A percentile compares a stretch with the other conserved stretches of the same genome.
Evolutionary conservation across 2,329 filamentous ascomycete species (phyloP).

Genomic region (Colletotrichum caudatum): DNA sequence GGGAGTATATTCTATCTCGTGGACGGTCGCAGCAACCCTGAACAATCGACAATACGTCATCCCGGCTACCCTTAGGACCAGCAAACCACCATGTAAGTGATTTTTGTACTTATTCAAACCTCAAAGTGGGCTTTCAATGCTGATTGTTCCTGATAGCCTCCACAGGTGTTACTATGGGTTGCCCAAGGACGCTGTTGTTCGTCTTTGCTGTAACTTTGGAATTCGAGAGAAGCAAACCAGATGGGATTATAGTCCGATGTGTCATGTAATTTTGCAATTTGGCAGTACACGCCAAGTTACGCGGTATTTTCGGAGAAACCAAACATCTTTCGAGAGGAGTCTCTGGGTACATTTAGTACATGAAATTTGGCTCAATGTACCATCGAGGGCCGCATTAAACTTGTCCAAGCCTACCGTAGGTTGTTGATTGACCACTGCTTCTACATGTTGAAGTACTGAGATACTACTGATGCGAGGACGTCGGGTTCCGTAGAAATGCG

Average conservation of each 20-base stretch:
- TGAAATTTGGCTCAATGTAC: background rate
- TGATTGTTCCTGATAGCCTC: slow-evolving; percentile 53
- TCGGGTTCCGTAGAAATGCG: background rate
- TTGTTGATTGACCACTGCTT: background rate
- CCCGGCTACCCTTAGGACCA: slow-evolving; percentile 50
- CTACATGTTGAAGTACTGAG: background rate
- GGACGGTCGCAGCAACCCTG: slow-evolving; percentile 7
- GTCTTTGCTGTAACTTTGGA: background rate
- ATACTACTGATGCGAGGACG: background rate
- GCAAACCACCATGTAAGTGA: slow-evolving; percentile 64
- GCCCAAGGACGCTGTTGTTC: background rate
- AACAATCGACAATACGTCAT: slow-evolving; percentile 20
- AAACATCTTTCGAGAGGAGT: background rate
- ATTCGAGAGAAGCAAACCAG: background rate
- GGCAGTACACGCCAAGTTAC: no score
- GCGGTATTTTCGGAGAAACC: no score
- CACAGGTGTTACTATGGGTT: slow-evolving; percentile 52
- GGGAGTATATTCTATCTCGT: background rate
- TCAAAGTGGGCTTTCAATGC: background rate
- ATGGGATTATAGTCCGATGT: background rate
- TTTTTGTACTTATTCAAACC: no score
- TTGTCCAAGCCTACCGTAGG: background rate
- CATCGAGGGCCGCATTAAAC: background rate
- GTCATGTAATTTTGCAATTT: no score
- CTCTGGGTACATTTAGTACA: background rate